phyloP scores from a whole-genome alignment of 257 asterid species.

The Penstemon barbatus region DNA sequence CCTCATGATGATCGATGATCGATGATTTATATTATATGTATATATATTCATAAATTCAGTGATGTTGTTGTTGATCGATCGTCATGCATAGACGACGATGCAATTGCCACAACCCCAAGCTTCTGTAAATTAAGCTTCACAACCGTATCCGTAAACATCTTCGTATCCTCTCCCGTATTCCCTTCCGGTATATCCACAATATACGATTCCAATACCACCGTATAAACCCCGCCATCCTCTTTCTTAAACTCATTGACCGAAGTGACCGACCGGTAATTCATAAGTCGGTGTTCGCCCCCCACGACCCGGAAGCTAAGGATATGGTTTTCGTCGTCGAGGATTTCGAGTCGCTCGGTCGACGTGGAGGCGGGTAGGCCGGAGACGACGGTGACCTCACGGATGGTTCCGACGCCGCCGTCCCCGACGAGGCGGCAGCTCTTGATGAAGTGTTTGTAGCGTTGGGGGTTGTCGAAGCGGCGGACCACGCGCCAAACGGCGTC shows the following conservation, averaged over 20 bases:
- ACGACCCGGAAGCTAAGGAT: constrained; percentile 51
- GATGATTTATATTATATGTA: too few species aligned
- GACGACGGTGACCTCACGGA: constrained; percentile 53
- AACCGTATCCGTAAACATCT: constrained; percentile 59
- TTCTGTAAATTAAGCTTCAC: constrained; percentile 58
- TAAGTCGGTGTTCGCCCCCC: constrained; percentile 57
- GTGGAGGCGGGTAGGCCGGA: constrained; percentile 61
- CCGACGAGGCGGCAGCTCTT: constrained; percentile 37
- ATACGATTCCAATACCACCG: constrained; percentile 55
- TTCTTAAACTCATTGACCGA: constrained; percentile 45
- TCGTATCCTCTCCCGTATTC: constrained; percentile 53
- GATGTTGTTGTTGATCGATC: too few species aligned
- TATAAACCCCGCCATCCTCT: constrained; percentile 29
- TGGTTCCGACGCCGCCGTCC: constrained; percentile 50
- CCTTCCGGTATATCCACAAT: constrained; percentile 62
- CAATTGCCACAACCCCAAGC: constrained; percentile 56
- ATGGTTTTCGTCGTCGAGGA: constrained; percentile 46
- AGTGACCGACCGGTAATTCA: constrained; percentile 50
- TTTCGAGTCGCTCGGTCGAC: constrained; percentile 53
- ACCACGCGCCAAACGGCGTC: constrained; percentile 28
- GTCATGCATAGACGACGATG: not conserved
- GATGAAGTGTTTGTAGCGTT: constrained; percentile 36
- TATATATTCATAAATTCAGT: too few species aligned
- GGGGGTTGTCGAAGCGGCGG: constrained; percentile 31
- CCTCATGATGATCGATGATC: too few species aligned